These are phyloP conservation scores for Oryza meyeriana DNA, from an alignment of 176 grass and related monocot species.

Conservation along the genomic window DNA sequence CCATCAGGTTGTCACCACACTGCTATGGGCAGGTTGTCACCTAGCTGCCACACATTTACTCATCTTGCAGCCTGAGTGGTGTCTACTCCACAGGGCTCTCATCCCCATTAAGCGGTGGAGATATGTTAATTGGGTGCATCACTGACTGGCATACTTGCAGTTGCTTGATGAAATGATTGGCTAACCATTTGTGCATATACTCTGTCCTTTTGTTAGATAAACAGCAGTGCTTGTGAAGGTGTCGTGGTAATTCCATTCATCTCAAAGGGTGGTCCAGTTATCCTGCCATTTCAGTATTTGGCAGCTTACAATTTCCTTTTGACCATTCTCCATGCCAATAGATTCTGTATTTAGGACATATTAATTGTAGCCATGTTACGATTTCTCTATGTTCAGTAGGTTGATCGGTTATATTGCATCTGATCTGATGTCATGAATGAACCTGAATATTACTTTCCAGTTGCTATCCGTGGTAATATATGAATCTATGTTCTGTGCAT, in stretches of 20 bases:
- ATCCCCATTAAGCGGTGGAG: not conserved
- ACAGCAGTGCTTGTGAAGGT: not conserved
- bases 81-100: not conserved
- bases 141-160: not conserved
- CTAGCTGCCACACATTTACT: not conserved
- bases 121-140: not conserved
- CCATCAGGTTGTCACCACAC: not conserved
- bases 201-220: not conserved
- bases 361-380: not conserved
- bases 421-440: not conserved
- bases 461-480: not conserved
- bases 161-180: not conserved
- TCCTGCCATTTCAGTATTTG: not conserved
- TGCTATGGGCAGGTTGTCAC: not conserved
- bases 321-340: not conserved
- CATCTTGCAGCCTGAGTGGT: not conserved
- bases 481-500: not conserved
- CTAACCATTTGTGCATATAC: not conserved
- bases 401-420: not conserved
- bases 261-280: not conserved
- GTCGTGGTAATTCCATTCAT: not conserved
- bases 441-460: not conserved
- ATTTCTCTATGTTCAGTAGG: not conserved
- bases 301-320: not conserved
- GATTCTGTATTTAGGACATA: not conserved